Percentiles rank a stretch among this genome's conserved stretches.
Conservation (phyloP, 768 basidiomycete species). For the Leccinum aurantiacum region DNA sequence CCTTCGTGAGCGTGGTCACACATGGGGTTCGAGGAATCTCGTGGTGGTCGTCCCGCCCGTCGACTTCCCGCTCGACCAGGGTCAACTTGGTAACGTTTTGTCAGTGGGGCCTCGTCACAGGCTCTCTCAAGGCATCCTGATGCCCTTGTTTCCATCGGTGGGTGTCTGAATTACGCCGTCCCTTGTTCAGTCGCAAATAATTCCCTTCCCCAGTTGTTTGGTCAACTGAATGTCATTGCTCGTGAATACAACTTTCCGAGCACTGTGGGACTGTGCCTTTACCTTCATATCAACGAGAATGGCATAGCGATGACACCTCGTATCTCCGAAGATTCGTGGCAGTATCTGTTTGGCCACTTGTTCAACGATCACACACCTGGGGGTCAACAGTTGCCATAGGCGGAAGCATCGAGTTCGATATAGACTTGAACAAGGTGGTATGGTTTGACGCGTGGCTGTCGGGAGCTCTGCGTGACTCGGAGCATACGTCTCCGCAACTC, state of each 20-base stretch:
- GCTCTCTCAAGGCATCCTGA: conserved; percentile 64
- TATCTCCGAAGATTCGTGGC: conserved; percentile 79
- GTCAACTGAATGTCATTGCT: conserved; percentile 75
- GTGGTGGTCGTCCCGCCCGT: conserved; percentile 67
- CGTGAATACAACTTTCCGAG: conserved; percentile 82
- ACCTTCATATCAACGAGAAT: conserved; percentile 61
- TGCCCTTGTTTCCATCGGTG: conserved; percentile 77
- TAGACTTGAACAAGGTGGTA: conserved; percentile 70
- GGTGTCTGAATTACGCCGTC: conserved; percentile 6
- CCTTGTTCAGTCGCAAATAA: neutral
- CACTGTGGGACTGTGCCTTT: conserved; percentile 70
- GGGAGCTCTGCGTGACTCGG: conserved; percentile 48
- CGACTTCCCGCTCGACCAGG: conserved; percentile 57
- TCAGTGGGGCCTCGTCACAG: conserved; percentile 59
- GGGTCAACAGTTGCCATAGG: conserved; percentile 52
- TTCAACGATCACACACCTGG: conserved; percentile 43
- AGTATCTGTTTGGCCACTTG: conserved; percentile 63
- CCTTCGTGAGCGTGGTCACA: conserved; percentile 38
- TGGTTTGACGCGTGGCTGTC: conserved; percentile 78
- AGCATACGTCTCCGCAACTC: conserved; percentile 35
- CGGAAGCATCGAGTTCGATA: conserved; percentile 85
- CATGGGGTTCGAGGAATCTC: conserved; percentile 49
- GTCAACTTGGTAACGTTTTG: conserved; percentile 56
- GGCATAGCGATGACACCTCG: conserved; percentile 62
- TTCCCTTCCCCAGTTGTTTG: conserved; percentile 55